Base-by-base conservation (phyloP, 805 yeast genomes). In the Candida takata region DNA sequence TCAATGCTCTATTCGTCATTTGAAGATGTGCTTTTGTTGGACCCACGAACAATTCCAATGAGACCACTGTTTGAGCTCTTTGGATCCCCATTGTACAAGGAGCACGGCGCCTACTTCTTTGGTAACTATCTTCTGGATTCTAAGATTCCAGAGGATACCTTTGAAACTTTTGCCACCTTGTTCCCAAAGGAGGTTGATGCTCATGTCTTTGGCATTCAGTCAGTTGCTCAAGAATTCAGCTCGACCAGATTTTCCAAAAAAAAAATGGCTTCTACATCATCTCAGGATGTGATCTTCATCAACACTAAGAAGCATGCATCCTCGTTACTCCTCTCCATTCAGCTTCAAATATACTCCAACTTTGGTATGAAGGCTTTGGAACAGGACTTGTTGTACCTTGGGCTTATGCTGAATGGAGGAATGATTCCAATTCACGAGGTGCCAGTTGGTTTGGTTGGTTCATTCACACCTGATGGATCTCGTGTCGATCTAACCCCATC, bases 1-100 rank as follows among this genome's bases (percentile, higher is more conserved):
- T 77, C 82, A 2, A 55, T 70, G 11, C 41, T 74, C 19, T 77
- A 77, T 52, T 74, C 67, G 33, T 65, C 76, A 8, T 74, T 74
- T 45, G 65, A 66, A 25, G 76, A 72, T 43, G 61, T 64, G 26
- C 54, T 76, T 9, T 55, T 75, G 19, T 37, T 76, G n/a, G 82
- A 76, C 46, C 77, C 78, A 3, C 77, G 70, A 42, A 58, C 68
- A 1, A 70, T 73, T 1, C 62, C 73, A 1, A 55, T 72, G 33
- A 57, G 62, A 29, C 43, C 53, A 7, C 60, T 68, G 3, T 49
- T 60, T 10, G 54, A 54, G 1, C 40, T 57, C 6, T 70, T 69
- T 17, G 50, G 58, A 11, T 37, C 57, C 27, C 47, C 51, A 11
- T 53, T 56, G 29, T 68, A 57, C 47, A 38, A 45, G 23, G 44